A percentile compares a stretch with the other conserved stretches of the same genome.
These are phyloP conservation scores for Ustilago cynodontis DNA, from an alignment of 1,284 basidiomycete genomes.

Conservation along the genomic window DNA sequence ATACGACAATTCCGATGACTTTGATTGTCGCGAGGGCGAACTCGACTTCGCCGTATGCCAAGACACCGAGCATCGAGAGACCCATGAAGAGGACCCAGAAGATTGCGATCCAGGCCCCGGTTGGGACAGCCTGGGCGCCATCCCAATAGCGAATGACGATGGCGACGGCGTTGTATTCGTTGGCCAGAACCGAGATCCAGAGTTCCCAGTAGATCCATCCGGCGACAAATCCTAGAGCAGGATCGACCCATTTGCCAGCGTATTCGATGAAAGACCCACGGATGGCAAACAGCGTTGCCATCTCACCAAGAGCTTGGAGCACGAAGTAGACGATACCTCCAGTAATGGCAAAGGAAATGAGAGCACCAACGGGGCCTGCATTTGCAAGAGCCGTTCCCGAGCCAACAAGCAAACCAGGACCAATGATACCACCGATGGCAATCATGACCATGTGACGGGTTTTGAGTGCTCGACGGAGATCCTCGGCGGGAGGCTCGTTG, in stretches of 20 bases:
- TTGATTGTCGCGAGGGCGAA: slow-evolving; percentile 49
- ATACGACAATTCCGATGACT: slow-evolving; percentile 45
- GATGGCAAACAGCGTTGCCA: slow-evolving; percentile 73
- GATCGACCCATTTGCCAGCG: slow-evolving; percentile 82
- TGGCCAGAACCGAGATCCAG: slow-evolving; percentile 48
- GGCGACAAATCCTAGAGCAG: slow-evolving; percentile 76
- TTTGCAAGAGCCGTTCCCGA: slow-evolving; percentile 47
- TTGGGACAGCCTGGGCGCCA: slow-evolving; percentile 28
- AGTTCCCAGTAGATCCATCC: slow-evolving; percentile 72
- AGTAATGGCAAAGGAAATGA: slow-evolving; percentile 55
- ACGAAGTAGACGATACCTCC: slow-evolving; percentile 55
- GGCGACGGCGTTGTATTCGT: slow-evolving; percentile 52
- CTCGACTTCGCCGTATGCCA: slow-evolving; percentile 66
- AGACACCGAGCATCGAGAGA: slow-evolving; percentile 41
- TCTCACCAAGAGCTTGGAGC: slow-evolving; percentile 52
- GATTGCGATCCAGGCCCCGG: slow-evolving; percentile 47
- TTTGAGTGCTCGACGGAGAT: slow-evolving; percentile 51
- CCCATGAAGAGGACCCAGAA: slow-evolving; percentile 56
- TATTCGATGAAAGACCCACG: slow-evolving; percentile 82
- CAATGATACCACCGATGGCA: slow-evolving; percentile 61
- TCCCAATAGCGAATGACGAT: slow-evolving; percentile 51
- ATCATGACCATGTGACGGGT: slow-evolving; percentile 62
- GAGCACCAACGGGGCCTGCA: slow-evolving; percentile 52
- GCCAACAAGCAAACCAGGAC: slow-evolving; percentile 58
- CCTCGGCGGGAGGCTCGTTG: slow-evolving; percentile 10